A percentile compares a stretch with the other conserved stretches of the same genome.
phyloP scores from a whole-genome alignment of 306 rosid genomes.

The Castanopsis chinensis region DNA sequence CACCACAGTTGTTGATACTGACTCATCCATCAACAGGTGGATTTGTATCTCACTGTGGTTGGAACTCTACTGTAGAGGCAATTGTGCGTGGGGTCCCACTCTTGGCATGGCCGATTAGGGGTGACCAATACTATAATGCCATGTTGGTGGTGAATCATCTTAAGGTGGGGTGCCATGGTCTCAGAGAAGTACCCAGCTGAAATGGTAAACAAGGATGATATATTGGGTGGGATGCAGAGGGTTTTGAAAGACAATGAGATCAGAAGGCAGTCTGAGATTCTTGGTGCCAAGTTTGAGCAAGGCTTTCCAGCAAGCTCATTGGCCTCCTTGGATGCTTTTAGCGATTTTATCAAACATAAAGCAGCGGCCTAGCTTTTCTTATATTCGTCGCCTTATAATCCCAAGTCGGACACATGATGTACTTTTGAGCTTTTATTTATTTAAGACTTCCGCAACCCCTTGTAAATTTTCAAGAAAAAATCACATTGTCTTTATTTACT shows the following conservation, averaged over 20 bases:
- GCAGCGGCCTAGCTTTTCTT: background rate
- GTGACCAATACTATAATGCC: conserved; percentile 55
- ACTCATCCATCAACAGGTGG: conserved; percentile 75
- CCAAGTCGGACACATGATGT: no score
- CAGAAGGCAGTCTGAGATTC: conserved; percentile 16
- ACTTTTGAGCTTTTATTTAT: background rate
- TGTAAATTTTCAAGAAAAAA: no score
- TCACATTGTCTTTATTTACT: no score
- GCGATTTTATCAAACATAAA: background rate
- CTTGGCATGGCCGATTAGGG: conserved; percentile 65
- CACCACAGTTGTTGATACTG: conserved; percentile 66
- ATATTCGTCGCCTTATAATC: no score
- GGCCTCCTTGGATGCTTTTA: conserved; percentile 50
- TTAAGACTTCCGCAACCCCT: background rate
- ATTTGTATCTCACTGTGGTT: conserved; percentile 67
- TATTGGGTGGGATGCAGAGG: conserved; percentile 40
- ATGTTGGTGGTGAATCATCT: conserved; percentile 45
- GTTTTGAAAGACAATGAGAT: conserved; percentile 41
- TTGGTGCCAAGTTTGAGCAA: conserved; percentile 37
- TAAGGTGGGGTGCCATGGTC: conserved; percentile 42
- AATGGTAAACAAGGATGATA: conserved; percentile 31
- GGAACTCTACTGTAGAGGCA: conserved; percentile 72
- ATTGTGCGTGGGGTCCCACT: conserved; percentile 60
- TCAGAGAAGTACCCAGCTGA: conserved; percentile 25
- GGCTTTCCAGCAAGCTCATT: conserved; percentile 50